phyloP scores from a whole-genome alignment of 306 rosid species.

The Cucumis hystrix region DNA sequence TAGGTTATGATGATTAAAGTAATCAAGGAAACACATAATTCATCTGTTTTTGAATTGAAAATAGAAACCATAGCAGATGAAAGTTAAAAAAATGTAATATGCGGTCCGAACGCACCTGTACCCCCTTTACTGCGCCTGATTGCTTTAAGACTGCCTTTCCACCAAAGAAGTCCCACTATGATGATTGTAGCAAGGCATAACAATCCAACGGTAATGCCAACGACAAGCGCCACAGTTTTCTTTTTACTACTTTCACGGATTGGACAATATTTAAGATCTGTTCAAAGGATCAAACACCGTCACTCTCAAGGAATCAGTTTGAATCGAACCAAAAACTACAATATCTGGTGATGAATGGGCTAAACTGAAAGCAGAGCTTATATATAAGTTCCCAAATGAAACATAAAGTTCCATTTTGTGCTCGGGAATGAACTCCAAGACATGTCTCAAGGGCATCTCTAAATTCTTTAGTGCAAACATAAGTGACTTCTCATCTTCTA shows the following conservation, averaged over 20 bases:
- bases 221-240: constrained; percentile 9
- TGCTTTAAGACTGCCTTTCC: constrained; percentile 28
- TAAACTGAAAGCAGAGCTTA: not conserved
- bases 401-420: not conserved
- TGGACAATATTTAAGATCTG: constrained; percentile 39
- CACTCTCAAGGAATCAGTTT: not conserved
- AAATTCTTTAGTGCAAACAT: too few species aligned
- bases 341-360: not conserved
- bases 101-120: not conserved
- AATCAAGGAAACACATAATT: not conserved
- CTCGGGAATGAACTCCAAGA: too few species aligned
- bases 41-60: not conserved
- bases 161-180: constrained; percentile 36
- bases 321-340: not conserved
- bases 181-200: constrained; percentile 21
- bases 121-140: constrained; percentile 7
- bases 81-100: not conserved
- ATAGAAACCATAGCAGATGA: not conserved
- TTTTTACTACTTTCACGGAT: constrained; percentile 18
- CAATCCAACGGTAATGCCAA: constrained; percentile 26
- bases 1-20: not conserved
- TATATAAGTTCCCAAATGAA: not conserved
- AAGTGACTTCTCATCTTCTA: too few species aligned
- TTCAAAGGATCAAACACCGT: not conserved
- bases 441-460: too few species aligned